Conservation (phyloP, 2,329 filamentous ascomycete genomes). For the Leptodontidium sp. region DNA sequence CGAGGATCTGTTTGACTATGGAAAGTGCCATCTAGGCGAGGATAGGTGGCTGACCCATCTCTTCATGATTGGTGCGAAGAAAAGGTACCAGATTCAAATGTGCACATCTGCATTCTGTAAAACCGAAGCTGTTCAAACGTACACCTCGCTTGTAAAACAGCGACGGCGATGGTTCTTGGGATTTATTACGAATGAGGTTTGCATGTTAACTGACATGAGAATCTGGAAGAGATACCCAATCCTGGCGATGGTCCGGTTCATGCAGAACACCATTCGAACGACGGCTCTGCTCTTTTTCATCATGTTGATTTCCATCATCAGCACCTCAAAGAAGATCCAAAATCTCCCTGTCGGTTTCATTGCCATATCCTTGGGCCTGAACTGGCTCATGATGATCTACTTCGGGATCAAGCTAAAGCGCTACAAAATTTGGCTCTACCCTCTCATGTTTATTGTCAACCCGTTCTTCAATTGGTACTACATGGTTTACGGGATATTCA, state of each 20-base stretch:
- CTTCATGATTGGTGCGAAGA: slow-evolving; percentile 97
- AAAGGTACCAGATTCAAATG: slow-evolving; percentile 96
- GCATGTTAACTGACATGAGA: slow-evolving; percentile 94
- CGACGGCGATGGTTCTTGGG: slow-evolving; percentile 95
- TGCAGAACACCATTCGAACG: slow-evolving; percentile 95
- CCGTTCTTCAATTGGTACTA: slow-evolving; percentile 99
- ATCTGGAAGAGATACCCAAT: slow-evolving; percentile 92
- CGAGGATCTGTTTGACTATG: slow-evolving; percentile 95
- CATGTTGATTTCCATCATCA: slow-evolving; percentile 85
- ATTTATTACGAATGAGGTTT: slow-evolving; percentile 97
- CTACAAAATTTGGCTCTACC: slow-evolving; percentile 95
- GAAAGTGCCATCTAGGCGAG: slow-evolving; percentile 93
- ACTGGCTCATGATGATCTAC: slow-evolving; percentile 96
- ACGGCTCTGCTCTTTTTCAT: slow-evolving; percentile 95
- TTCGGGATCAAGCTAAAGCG: slow-evolving; percentile 87
- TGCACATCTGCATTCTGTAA: slow-evolving; percentile 98
- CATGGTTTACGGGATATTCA: slow-evolving; percentile 62
- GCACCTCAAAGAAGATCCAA: slow-evolving; percentile 78
- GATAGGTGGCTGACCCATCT: slow-evolving; percentile 97
- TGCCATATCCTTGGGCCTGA: slow-evolving; percentile 87
- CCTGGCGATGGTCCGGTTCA: slow-evolving; percentile 85
- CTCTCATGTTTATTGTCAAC: slow-evolving; percentile 93
- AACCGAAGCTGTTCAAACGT: slow-evolving; percentile 93
- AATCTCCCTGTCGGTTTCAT: slow-evolving; percentile 94
- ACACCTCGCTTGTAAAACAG: slow-evolving; percentile 87